phyloP scores from a whole-genome alignment of 371 early-diverging fungal species.

The Mortierella sp. region DNA sequence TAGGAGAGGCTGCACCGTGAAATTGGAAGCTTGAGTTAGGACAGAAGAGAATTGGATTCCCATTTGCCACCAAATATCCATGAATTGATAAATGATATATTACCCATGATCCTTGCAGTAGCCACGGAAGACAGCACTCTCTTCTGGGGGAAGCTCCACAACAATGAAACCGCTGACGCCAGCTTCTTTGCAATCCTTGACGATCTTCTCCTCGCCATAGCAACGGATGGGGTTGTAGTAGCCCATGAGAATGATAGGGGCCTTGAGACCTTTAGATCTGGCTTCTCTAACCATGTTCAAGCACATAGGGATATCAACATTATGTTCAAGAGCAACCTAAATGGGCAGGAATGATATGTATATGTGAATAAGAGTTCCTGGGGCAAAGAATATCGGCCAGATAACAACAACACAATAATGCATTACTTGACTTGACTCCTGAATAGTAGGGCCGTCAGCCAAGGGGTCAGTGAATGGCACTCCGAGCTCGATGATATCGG shows the following conservation, averaged over 20 bases:
- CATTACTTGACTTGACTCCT: conserved; percentile 87
- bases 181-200: conserved; percentile 83
- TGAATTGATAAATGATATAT: not conserved
- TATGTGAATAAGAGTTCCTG: not conserved
- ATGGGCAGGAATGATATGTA: not conserved
- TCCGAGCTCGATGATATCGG: conserved; percentile 97
- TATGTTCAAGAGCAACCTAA: conserved; percentile 82
- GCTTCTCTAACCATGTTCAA: conserved; percentile 86
- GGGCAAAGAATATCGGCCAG: not conserved
- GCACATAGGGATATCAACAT: conserved; percentile 84
- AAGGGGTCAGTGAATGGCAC: conserved; percentile 98
- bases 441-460: conserved; percentile 98
- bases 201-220: conserved; percentile 90
- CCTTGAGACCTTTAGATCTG: conserved; percentile 84
- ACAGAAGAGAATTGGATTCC: not conserved
- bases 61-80: not conserved
- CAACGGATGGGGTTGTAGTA: conserved; percentile 97
- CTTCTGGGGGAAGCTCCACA: conserved; percentile 98
- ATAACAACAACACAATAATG: not conserved
- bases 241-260: conserved; percentile 97
- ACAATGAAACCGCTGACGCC: conserved; percentile 97
- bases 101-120: conserved; percentile 78
- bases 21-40: not conserved
- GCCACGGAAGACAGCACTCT: conserved; percentile 86
- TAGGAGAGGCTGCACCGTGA: conserved; percentile 76